Percentiles rank a stretch among this genome's conserved stretches.
Conservation (phyloP, 2,329 filamentous ascomycete species). For the Sporothrix luriei region DNA sequence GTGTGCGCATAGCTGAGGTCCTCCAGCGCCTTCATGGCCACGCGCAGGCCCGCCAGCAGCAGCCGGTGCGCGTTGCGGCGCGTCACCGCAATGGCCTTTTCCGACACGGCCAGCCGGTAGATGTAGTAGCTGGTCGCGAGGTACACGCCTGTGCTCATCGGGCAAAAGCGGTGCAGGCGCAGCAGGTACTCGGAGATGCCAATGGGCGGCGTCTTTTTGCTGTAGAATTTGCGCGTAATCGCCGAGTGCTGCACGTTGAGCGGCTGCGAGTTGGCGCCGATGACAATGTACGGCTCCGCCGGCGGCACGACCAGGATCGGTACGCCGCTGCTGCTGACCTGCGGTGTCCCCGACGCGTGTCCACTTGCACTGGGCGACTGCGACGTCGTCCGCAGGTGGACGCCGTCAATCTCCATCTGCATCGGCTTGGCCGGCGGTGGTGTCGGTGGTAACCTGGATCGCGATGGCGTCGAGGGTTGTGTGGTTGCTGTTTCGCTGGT, state of each 20-base stretch:
- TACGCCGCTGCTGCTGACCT: constrained; percentile 47
- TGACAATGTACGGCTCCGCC: constrained; percentile 59
- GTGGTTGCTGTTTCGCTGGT: neutral
- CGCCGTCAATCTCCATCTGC: constrained; percentile 53
- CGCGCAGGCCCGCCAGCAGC: constrained; percentile 77
- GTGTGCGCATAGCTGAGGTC: constrained; percentile 85
- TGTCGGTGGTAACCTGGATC: constrained; percentile 32
- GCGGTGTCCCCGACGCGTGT: constrained; percentile 31
- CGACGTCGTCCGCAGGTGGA: constrained; percentile 48
- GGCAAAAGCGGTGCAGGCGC: constrained; percentile 86
- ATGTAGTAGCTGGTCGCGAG: constrained; percentile 88
- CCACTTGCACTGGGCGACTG: neutral
- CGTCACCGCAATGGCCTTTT: constrained; percentile 78
- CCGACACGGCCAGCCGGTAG: constrained; percentile 74
- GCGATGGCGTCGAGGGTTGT: constrained; percentile 7
- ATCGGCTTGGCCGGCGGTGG: constrained; percentile 35
- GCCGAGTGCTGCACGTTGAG: constrained; percentile 78
- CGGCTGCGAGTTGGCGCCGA: constrained; percentile 71
- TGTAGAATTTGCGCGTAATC: constrained; percentile 91
- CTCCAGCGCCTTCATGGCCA: constrained; percentile 94
- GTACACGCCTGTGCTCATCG: constrained; percentile 91
- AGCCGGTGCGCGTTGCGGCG: constrained; percentile 83
- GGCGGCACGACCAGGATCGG: constrained; percentile 40
- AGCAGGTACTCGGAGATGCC: constrained; percentile 80
- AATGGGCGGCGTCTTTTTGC: constrained; percentile 82